A percentile compares a stretch with the other conserved stretches of the same genome.
Evolutionary conservation across 192 early-diverging fungal genomes (phyloP).

Genomic region (Backusella luteola): DNA sequence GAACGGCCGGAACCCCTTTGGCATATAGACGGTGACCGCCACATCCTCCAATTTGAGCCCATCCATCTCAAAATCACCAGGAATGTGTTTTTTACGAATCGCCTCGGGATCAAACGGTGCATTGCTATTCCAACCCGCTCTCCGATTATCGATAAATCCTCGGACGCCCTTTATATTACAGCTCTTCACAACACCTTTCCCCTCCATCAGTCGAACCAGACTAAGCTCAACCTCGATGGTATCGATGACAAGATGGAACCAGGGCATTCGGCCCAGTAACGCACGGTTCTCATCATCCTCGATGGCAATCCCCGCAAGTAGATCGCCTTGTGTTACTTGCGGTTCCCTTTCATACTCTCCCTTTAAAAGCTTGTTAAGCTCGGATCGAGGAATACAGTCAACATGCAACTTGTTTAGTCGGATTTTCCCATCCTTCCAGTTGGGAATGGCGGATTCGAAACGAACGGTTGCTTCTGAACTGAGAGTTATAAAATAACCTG

Average conservation of each 20-base stretch:
- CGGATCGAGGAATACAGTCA: constrained; percentile 39
- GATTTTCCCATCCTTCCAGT: constrained; percentile 89
- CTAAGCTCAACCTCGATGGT: constrained; percentile 85
- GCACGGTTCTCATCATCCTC: constrained; percentile 31
- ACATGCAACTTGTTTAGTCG: constrained; percentile 78
- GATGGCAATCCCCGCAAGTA: constrained; percentile 22
- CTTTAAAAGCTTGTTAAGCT: constrained; percentile 28
- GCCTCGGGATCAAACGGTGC: constrained; percentile 59
- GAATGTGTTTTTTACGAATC: constrained; percentile 56
- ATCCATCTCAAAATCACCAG: constrained; percentile 85
- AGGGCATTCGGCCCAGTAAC: constrained; percentile 29
- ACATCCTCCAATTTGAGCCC: constrained; percentile 81
- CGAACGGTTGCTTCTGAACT: constrained; percentile 78
- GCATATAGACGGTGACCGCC: constrained; percentile 80
- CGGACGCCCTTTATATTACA: constrained; percentile 83
- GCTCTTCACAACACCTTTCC: constrained; percentile 78
- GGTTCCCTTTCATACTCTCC: neutral
- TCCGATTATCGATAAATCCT: constrained; percentile 82
- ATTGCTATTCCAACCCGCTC: constrained; percentile 72
- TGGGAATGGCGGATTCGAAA: constrained; percentile 91
- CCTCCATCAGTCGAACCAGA: constrained; percentile 87
- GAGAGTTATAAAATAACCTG: constrained; percentile 75
- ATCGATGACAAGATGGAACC: constrained; percentile 80
- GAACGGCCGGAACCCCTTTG: constrained; percentile 81
- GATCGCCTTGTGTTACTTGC: constrained; percentile 14